Base-by-base conservation (phyloP, 1,139 yeast species). In the Arxiozyma bovina region DNA sequence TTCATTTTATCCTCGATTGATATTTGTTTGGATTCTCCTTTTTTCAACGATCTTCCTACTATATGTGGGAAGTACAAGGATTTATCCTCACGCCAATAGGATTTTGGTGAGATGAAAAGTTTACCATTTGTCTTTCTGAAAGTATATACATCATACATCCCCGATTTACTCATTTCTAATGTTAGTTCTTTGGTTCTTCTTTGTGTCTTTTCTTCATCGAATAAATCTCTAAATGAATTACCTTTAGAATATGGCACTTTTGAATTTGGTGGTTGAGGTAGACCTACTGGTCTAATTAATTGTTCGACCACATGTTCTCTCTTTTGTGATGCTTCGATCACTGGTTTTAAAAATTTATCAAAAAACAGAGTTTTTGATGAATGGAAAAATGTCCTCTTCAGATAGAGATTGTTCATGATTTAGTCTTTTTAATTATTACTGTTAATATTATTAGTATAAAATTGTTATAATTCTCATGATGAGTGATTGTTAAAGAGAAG, bases 61-160 rank as follows among this genome's bases (percentile, higher is more conserved):
- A 93, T 76, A 64, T 90, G 90, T n/a, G 98, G 96, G 72, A 93
- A 88, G 66, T 80, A 93, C 54, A 83, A 73, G 0, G 98, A 77
- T 64, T 80, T 85, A n/a, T 87, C 94, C 11, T 75, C 72, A 57
- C 79, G 80, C 77, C 93, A 90, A 61, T 80, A 85, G 1, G 91
- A 81, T 15, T 78, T 74, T 0, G 98, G 98, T 0, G 96, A 82
- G 20, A 79, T 74, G 73, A 90, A 93, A 60, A 90, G 77, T 71
- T 90, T 89, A 42, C 98, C 98, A 48, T 83, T 80, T 2, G 94
- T 87, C 61, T 85, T 85, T 52, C 85, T 76, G 67, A 83, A 91
- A 0, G 87, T 83, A 64, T 87, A 85, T 61, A 89, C 77, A 61
- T 90, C 96, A 63, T 85, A 85, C 75, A 89, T 83, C 27, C 94